These are phyloP conservation scores for Cladosporium austrohemisphaericum DNA, from an alignment of 2,329 filamentous ascomycete species.

Conservation along the genomic window DNA sequence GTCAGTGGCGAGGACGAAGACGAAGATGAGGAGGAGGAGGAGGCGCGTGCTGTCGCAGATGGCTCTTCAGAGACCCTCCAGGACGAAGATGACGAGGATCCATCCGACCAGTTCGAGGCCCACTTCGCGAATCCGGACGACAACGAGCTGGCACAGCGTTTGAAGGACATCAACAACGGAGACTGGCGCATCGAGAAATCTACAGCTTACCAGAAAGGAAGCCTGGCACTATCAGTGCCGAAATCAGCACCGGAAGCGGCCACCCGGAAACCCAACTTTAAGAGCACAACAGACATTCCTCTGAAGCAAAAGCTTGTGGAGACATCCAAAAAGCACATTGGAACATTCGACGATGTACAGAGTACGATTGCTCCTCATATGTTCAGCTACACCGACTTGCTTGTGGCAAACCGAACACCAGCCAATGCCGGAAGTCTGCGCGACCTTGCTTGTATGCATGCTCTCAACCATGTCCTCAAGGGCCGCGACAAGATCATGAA, in stretches of 20 bases:
- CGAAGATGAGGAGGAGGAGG: constrained; percentile 44
- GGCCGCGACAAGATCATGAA: constrained; percentile 89
- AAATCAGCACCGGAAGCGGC: constrained; percentile 10
- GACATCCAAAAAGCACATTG: constrained; percentile 51
- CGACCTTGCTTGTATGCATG: constrained; percentile 73
- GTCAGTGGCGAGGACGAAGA: constrained; percentile 34
- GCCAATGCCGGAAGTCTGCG: constrained; percentile 67
- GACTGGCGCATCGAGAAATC: constrained; percentile 43
- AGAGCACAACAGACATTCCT: constrained; percentile 42
- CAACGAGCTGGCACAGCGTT: constrained; percentile 51
- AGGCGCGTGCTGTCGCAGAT: constrained; percentile 44
- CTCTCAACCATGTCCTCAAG: constrained; percentile 88
- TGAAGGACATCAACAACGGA: constrained; percentile 46
- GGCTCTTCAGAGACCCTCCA: constrained; percentile 48
- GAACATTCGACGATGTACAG: constrained; percentile 59
- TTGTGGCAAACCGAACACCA: constrained; percentile 69
- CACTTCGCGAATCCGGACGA: constrained; percentile 73
- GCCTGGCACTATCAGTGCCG: constrained; percentile 21
- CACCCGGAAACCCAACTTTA: constrained; percentile 15
- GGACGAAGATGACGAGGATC: constrained; percentile 41
- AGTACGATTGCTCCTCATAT: constrained; percentile 65
- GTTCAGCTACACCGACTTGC: constrained; percentile 77
- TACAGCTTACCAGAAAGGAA: constrained; percentile 14
- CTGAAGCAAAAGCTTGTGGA: constrained; percentile 68
- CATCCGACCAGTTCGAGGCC: constrained; percentile 56